Base-by-base conservation (phyloP, 2,329 filamentous ascomycete genomes). In the Neonectria punicea region DNA sequence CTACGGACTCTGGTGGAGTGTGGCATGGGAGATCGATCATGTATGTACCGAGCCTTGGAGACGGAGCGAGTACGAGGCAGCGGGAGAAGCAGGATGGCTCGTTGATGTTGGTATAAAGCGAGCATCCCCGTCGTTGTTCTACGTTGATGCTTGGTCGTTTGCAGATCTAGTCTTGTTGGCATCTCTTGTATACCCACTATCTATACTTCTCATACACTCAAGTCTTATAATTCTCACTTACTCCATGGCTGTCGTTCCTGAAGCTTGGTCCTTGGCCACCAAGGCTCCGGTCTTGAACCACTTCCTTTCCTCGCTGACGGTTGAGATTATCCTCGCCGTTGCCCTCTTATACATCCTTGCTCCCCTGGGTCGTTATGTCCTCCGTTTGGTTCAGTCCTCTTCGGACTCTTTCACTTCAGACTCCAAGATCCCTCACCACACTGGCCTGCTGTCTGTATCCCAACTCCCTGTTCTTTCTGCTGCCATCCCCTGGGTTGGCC, bases 401-500 rank as follows among this genome's bases (percentile, higher is more conserved):
- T 36, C 57, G 11, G 58, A 46, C 13, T 59, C 60, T 30, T 63
- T 59, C 20, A 46, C 51, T 16, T 53, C 55, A 8, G 60, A 59
- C 30, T 39, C 58, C 9, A 64, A 71, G 22, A 69, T 64, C 10
- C 25, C 58, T 2, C 34, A 51, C 4, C 49, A 22, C 10, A 22
- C 58, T 44, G 64, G 62, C 1, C 53, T 55, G 14, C 56, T 69
- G 46, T 67, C 63, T n/a, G 58, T 72, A 32, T 70, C 70, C n/a
- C 49, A 67, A 10, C 60, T 75, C 4, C 74, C 72, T 1, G 67
- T 64, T 13, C 58, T 75, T 1, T 66, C 69, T 2, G 64, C 71
- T 2, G 5, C 64, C 11, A 61, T 76, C 47, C 74, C 74, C 7
- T 74, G 65, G 58, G 18, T 76, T 8, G 74, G 74, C 5, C 74